A percentile compares a stretch with the other conserved stretches of the same genome.
phyloP scores from a whole-genome alignment of 179 eudicot species.

The Drosera spatulata region DNA sequence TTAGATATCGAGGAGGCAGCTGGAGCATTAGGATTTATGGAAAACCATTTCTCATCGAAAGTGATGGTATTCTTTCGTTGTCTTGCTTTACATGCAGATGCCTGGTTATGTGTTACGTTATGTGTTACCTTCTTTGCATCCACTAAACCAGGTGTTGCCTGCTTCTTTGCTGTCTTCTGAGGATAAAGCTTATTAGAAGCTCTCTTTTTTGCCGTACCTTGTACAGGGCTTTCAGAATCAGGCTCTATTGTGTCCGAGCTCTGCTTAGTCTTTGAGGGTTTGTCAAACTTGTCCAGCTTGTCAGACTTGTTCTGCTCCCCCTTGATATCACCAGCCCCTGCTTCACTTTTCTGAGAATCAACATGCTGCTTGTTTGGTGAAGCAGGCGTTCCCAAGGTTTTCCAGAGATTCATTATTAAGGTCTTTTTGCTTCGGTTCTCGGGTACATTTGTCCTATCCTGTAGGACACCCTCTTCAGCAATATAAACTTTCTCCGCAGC shows the following conservation, averaged over 20 bases:
- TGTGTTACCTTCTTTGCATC: conserved; percentile 11
- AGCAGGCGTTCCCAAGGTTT: conserved; percentile 51
- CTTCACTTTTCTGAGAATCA: conserved; percentile 17
- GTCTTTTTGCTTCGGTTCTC: conserved; percentile 32
- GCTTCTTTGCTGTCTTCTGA: conserved; percentile 19
- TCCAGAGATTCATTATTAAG: conserved; percentile 70
- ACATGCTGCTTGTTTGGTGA: conserved; percentile 28
- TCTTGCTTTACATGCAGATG: conserved; percentile 16
- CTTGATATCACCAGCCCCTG: conserved; percentile 20
- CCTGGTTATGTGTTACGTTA: conserved; percentile 8
- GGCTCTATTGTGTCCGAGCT: conserved; percentile 73
- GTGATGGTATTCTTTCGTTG: conserved; percentile 24
- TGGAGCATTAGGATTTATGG: conserved; percentile 16
- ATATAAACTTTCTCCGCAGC: conserved; percentile 18
- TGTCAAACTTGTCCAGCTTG: conserved; percentile 10
- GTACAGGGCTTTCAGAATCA: conserved; percentile 49
- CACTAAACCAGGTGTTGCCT: conserved; percentile 19
- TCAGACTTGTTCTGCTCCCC: conserved; percentile 9
- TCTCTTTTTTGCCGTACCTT: conserved; percentile 25
- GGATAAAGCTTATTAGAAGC: conserved; percentile 20
- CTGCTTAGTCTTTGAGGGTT: conserved; percentile 28
- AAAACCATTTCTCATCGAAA: conserved; percentile 24
- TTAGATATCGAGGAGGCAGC: conserved; percentile 16
- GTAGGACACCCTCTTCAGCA: conserved; percentile 19
- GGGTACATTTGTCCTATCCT: conserved; percentile 21